A percentile compares a stretch with the other conserved stretches of the same genome.
Conservation (phyloP, 768 basidiomycete species). For the Auriscalpium vulgare region DNA sequence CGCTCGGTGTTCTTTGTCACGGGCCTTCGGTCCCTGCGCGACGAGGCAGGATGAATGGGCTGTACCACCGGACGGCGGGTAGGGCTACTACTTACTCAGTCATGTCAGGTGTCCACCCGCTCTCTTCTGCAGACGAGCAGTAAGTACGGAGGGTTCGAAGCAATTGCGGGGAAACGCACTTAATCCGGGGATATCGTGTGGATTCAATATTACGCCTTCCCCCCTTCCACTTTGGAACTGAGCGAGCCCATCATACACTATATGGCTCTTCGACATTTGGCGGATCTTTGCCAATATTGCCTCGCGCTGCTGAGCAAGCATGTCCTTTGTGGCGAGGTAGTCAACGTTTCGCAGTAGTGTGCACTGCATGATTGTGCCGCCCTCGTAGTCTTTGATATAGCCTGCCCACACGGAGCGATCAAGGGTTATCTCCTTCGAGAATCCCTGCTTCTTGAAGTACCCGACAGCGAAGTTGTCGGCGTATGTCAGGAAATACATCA, state of each 20-base stretch:
- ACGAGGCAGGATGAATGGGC: constrained; percentile 4
- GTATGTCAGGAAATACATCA: constrained; percentile 95
- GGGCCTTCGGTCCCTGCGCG: constrained; percentile 28
- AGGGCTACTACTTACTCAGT: constrained; percentile 43
- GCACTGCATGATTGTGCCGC: constrained; percentile 98
- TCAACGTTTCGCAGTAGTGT: constrained; percentile 89
- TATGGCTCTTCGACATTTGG: constrained; percentile 76
- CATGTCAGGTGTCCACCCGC: constrained; percentile 87
- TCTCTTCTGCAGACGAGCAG: constrained; percentile 50
- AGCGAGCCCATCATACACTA: constrained; percentile 72
- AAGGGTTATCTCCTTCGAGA: constrained; percentile 95
- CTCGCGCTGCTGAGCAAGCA: constrained; percentile 77
- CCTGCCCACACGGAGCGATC: constrained; percentile 91
- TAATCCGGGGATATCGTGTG: constrained; percentile 81
- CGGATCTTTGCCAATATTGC: constrained; percentile 86
- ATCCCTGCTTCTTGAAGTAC: constrained; percentile 99
- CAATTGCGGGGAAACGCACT: constrained; percentile 37
- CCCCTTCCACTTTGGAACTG: constrained; percentile 59
- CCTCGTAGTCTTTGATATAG: constrained; percentile 99
- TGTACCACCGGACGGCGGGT: neutral
- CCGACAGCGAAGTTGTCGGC: constrained; percentile 99
- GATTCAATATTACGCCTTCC: constrained; percentile 49
- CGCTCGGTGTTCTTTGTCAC: constrained; percentile 51
- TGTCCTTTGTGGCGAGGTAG: constrained; percentile 74
- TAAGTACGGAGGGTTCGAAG: constrained; percentile 1